Conservation (phyloP, 2,329 filamentous ascomycete species). For the Exutisphaerella laricina region DNA sequence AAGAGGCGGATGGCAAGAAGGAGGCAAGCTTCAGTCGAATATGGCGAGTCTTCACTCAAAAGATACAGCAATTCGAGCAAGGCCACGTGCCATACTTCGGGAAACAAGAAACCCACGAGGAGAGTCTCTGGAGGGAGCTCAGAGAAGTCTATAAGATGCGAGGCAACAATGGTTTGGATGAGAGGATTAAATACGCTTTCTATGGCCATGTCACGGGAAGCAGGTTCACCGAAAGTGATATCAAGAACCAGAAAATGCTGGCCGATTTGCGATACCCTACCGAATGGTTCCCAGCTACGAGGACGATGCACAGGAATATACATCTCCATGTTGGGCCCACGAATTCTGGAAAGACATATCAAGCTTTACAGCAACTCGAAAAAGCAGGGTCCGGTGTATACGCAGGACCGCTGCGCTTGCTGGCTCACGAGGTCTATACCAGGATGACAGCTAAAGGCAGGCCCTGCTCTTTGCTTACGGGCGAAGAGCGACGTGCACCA, state of each 20-base stretch:
- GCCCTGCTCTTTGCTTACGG: constrained; percentile 75
- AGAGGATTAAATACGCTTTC: constrained; percentile 58
- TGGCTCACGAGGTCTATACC: constrained; percentile 94
- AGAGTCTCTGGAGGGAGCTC: constrained; percentile 18
- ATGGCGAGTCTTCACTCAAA: constrained; percentile 25
- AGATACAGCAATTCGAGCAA: constrained; percentile 38
- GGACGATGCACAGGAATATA: constrained; percentile 72
- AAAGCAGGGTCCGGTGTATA: constrained; percentile 73
- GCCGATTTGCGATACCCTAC: constrained; percentile 82
- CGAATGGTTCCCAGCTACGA: constrained; percentile 87
- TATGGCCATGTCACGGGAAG: constrained; percentile 58
- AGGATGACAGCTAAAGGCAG: constrained; percentile 74
- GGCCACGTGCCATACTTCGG: background rate
- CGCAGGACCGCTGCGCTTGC: constrained; percentile 77
- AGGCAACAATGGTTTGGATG: constrained; percentile 27
- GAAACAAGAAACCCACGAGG: background rate
- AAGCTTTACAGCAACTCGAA: constrained; percentile 80
- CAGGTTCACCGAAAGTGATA: constrained; percentile 52
- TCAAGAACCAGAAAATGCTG: constrained; percentile 57
- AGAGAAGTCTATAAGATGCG: constrained; percentile 10
- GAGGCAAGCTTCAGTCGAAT: constrained; percentile 21
- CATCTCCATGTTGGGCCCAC: constrained; percentile 95
- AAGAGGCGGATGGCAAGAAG: constrained; percentile 21
- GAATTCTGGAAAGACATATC: constrained; percentile 97
- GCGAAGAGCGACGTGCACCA: constrained; percentile 76